Evolutionary conservation across 164 flowering plant species (phyloP), one percentile per base, ranked within the genome.

Genomic region (Tetrastigma voinierianum): DNA sequence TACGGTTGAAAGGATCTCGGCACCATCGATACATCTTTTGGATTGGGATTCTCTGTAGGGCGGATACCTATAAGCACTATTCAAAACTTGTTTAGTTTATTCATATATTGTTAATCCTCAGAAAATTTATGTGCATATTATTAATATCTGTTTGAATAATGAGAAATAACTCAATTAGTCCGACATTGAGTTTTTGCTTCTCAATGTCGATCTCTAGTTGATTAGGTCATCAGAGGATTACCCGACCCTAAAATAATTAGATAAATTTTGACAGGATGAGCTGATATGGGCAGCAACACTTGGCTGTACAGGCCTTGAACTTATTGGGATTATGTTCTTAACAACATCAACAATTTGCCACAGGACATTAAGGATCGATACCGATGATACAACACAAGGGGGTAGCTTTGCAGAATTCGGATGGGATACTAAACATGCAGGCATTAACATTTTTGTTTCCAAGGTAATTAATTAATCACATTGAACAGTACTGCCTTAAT

Each of bases 231-330:
- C n/a, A n/a, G n/a, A n/a, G n/a, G n/a, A n/a, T n/a, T n/a, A n/a
- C n/a, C n/a, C n/a, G n/a, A n/a, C n/a, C n/a, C n/a, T n/a, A n/a
- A n/a, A n/a, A n/a, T n/a, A 12, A 12, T 32, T 4, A 7, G 40
- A 0, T 7, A 18, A 17, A 20, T n/a, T 10, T 9, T 32, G 18
- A 57, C 64, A 86, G 87, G 90, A 86, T 60, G 87, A 86, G 58
- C 58, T 86, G 69, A 1, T 83, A 1, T 86, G 90, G 90, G 90
- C 70, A 61, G 87, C 87, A 21, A 72, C 84, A 15, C n/a, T n/a
- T 83, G 90, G 90, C 44, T 86, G 18, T 73, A 65, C 53, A 74
- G 63, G 66, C 82, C 84, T 1, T 63, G 54, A 0, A 12, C 11
- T 46, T 86, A 83, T 47, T 71, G 69, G 78, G 69, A 74, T 16